These are phyloP conservation scores for Neurospora sp. DNA, from an alignment of 495 filamentous ascomycete genomes.

Conservation along the genomic window DNA sequence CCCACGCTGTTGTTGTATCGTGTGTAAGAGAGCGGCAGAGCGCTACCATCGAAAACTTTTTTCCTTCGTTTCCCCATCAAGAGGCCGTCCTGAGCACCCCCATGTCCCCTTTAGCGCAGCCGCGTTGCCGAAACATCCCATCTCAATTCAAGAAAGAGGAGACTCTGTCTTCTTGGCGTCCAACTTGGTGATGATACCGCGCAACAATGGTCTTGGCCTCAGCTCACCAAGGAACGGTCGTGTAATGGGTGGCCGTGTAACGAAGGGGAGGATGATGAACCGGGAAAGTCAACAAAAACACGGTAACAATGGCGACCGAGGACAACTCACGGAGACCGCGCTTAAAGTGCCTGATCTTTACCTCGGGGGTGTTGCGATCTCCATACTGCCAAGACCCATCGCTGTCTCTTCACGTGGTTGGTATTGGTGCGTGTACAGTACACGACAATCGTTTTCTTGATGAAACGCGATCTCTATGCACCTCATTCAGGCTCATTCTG, in stretches of 20 bases:
- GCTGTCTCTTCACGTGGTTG: background rate
- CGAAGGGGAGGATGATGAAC: background rate
- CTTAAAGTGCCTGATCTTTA: background rate
- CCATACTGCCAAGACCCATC: background rate
- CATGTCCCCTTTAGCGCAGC: background rate
- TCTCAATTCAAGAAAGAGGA: background rate
- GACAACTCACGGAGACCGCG: background rate
- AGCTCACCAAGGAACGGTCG: background rate
- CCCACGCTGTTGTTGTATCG: background rate
- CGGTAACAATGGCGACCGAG: background rate
- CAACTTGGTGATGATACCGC: background rate
- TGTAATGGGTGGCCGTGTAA: background rate
- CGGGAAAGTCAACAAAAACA: background rate
- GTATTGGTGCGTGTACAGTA: background rate
- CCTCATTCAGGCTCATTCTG: background rate
- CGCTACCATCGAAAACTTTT: background rate
- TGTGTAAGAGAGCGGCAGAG: background rate
- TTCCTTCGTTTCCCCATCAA: background rate
- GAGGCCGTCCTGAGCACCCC: background rate
- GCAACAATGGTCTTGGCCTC: background rate
- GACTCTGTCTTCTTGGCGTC: background rate
- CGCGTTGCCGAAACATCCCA: background rate
- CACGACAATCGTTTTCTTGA: background rate
- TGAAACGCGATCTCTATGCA: background rate
- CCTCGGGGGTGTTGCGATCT: background rate